phyloP scores from a whole-genome alignment of 192 early-diverging fungal genomes.

The Coemansia sp. region DNA sequence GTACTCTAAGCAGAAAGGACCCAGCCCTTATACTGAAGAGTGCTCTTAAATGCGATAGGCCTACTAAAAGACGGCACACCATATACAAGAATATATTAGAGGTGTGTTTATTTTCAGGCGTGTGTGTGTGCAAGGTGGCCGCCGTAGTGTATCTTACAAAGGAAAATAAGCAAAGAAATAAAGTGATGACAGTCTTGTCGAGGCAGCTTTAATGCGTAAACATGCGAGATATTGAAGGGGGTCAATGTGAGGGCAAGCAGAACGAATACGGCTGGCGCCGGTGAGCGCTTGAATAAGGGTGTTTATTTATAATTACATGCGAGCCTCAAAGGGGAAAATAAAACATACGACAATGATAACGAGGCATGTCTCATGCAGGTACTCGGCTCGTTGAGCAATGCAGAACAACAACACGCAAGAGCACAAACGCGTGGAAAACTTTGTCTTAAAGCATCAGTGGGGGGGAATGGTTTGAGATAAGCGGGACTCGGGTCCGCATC shows the following conservation, averaged over 20 bases:
- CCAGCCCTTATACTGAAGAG: not conserved
- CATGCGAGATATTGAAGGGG: no score
- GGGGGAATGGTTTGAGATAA: not conserved
- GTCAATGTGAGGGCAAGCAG: not conserved
- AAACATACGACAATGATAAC: not conserved
- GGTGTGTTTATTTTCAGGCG: not conserved
- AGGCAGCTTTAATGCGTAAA: no score
- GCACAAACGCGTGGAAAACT: not conserved
- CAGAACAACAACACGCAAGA: not conserved
- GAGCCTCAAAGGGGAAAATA: not conserved
- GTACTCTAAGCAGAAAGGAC: no score
- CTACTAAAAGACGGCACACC: not conserved
- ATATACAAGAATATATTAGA: not conserved
- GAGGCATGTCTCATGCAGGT: not conserved
- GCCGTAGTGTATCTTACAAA: not conserved
- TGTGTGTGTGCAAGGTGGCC: not conserved
- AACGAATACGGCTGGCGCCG: not conserved
- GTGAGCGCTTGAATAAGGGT: not conserved
- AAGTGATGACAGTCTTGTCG: not conserved
- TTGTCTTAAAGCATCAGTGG: not conserved
- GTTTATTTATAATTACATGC: not conserved
- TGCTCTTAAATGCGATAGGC: not conserved
- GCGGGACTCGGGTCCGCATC: not conserved
- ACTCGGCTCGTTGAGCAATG: not conserved
- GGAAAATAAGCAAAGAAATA: not conserved